A percentile compares a stretch with the other conserved stretches of the same genome.
These are phyloP conservation scores for Poterioochromonas sp. DNA, from an alignment of 352 stramenopile genomes.

Conservation along the genomic window DNA sequence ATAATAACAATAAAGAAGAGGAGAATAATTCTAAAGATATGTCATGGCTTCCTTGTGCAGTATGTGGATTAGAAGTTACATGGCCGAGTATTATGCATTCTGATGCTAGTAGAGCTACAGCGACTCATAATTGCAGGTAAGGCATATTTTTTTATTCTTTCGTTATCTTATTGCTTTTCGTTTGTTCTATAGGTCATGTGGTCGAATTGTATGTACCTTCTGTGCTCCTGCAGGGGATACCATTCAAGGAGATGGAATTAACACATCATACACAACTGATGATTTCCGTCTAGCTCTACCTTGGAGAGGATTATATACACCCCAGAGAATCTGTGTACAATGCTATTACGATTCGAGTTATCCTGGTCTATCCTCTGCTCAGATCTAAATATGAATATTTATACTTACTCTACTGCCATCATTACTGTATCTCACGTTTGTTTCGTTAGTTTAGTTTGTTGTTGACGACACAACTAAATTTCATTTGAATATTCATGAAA, in stretches of 20 bases:
- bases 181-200: not conserved
- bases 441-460: too few relatives aligned
- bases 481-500: too few relatives aligned
- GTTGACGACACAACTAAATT: too few relatives aligned
- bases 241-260: slow-evolving; percentile 13
- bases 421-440: too few relatives aligned
- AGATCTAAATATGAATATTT: too few relatives aligned
- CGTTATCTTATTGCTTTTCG: too few relatives aligned
- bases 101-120: not conserved
- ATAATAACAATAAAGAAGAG: not conserved
- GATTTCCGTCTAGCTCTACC: not conserved
- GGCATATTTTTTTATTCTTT: too few relatives aligned
- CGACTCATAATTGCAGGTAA: not conserved
- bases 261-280: not conserved
- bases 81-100: not conserved
- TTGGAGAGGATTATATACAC: not conserved
- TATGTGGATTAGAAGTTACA: slow-evolving; percentile 8
- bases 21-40: not conserved
- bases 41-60: not conserved
- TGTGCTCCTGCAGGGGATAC: slow-evolving; percentile 3
- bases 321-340: not conserved
- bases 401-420: too few relatives aligned
- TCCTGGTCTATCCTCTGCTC: too few relatives aligned
- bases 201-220: not conserved
- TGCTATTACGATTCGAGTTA: slow-evolving; percentile 15